Conservation (phyloP, 768 basidiomycete genomes). For the Chalciporus chontae region DNA sequence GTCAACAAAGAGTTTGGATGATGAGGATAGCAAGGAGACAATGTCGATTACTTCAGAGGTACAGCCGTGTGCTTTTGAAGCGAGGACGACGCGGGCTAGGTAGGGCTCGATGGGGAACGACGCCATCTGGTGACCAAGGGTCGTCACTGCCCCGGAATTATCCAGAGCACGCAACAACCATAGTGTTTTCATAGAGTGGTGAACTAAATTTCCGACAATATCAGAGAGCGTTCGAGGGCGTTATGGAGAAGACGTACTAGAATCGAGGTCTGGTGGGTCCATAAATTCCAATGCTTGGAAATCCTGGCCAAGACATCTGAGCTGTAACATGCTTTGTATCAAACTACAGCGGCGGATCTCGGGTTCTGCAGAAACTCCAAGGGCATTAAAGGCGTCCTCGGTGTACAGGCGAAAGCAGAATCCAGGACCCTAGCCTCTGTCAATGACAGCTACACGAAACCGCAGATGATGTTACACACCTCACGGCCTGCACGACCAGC, state of each 20-base stretch:
- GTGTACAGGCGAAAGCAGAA: conserved; percentile 93
- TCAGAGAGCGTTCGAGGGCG: not conserved
- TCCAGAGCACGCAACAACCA: conserved; percentile 80
- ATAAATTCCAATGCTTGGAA: conserved; percentile 82
- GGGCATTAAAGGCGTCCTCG: conserved; percentile 65
- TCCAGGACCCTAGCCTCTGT: conserved; percentile 58
- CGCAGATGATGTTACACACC: conserved; percentile 33
- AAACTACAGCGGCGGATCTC: conserved; percentile 90
- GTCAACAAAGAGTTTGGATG: conserved; percentile 81
- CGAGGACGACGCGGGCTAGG: conserved; percentile 74
- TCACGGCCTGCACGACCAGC: conserved; percentile 96
- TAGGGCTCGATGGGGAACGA: conserved; percentile 90
- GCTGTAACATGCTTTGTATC: conserved; percentile 76
- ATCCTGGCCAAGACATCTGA: conserved; percentile 81
- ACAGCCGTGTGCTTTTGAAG: conserved; percentile 71
- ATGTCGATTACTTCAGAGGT: conserved; percentile 79
- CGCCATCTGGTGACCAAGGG: conserved; percentile 80
- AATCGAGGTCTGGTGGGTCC: conserved; percentile 76
- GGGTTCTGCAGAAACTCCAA: conserved; percentile 70
- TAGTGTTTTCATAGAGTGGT: conserved; percentile 64
- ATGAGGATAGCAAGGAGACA: conserved; percentile 76
- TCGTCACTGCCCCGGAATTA: conserved; percentile 59
- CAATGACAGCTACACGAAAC: not conserved
- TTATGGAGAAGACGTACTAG: conserved; percentile 50
- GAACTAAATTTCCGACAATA: conserved; percentile 37